Base-by-base conservation (phyloP, 2,329 filamentous ascomycete species). In the Dothistroma septosporum region DNA sequence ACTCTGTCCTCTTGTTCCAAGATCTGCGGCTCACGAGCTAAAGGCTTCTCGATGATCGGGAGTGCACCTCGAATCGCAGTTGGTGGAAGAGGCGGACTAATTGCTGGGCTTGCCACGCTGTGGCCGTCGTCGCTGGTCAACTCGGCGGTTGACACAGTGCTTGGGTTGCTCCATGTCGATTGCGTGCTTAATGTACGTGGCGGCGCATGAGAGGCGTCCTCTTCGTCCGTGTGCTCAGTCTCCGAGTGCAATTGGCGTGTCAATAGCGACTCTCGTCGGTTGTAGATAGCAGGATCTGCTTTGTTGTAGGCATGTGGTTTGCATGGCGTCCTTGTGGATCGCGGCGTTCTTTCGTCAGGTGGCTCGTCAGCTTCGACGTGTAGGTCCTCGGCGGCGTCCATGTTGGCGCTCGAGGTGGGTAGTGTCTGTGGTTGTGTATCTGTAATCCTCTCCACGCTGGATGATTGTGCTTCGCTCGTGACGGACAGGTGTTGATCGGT, bases 301-400 rank as follows among this genome's bases (percentile, higher is more conserved):
- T 84, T 85, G 58, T 53, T 55, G 59, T 64, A 66, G n/a, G 64
- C 49, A 4, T 58, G 55, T 9, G 60, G 35, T n/a, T 60, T 60
- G 10, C 59, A 53, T 32, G 61, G 59, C 48, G 57, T 57, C 56
- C 61, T 62, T 35, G 28, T 57, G 35, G 44, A 47, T 32, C 8
- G n/a, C 31, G 28, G 53, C 37, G 56, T 54, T 58, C 54, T 50
- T 72, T 77, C 71, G 77, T 97, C 92, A 69, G 92, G 92, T 54
- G 92, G 92, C 76, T 97, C 93, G 76, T 97, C 93, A 55, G 87
- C 82, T 70, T 97, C 93, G 66, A 89, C 84, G 61, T 82, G 78
- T 67, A 86, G 75, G 59, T 96, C 92, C 61, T 87, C 84, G 55
- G 62, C 63, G 49, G 70, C 61, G 41, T 71, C 73, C 66, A 72